These are phyloP conservation scores for Phytophthora cactorum DNA, from an alignment of 352 stramenopile species.

Conservation along the genomic window DNA sequence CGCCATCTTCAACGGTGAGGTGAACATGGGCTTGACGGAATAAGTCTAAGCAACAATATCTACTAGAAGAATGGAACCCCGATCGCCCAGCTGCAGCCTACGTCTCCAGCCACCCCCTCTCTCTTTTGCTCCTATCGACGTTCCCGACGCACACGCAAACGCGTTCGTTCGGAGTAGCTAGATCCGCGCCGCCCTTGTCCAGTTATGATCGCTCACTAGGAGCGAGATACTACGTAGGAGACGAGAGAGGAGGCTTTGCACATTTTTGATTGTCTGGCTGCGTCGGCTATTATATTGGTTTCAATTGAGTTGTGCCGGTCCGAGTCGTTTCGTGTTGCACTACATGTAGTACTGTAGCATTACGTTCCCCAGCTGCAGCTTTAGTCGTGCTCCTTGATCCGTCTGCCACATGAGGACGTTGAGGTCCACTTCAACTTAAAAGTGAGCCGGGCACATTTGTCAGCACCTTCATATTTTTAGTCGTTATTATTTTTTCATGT, in stretches of 20 bases:
- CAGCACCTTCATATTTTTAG: slow-evolving; percentile 36
- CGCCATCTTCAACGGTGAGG: slow-evolving; percentile 88
- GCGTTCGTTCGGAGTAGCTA: slow-evolving; percentile 1
- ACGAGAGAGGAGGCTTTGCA: slow-evolving; percentile 34
- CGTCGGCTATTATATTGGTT: slow-evolving; percentile 35
- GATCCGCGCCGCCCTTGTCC: slow-evolving; percentile 23
- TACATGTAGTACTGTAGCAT: no score
- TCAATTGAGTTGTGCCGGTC: slow-evolving; percentile 34
- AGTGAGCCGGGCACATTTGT: slow-evolving; percentile 10
- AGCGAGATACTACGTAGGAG: slow-evolving; percentile 27
- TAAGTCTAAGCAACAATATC: slow-evolving; percentile 53
- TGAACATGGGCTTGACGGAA: slow-evolving; percentile 89
- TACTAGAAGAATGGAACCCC: slow-evolving; percentile 49
- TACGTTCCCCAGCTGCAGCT: no score
- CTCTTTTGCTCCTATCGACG: slow-evolving; percentile 15
- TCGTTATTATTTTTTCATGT: neutral
- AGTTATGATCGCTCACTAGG: slow-evolving; percentile 38
- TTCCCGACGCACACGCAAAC: no score
- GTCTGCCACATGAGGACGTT: neutral
- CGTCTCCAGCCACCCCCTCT: slow-evolving; percentile 28
- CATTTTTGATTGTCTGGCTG: slow-evolving; percentile 42
- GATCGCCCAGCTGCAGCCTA: slow-evolving; percentile 25
- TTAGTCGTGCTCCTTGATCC: no score
- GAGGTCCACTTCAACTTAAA: slow-evolving; percentile 22
- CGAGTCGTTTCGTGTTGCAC: slow-evolving; percentile 6